These are phyloP conservation scores for Camellia granthamiana DNA, from an alignment of 148 eudicot species.

Conservation along the genomic window DNA sequence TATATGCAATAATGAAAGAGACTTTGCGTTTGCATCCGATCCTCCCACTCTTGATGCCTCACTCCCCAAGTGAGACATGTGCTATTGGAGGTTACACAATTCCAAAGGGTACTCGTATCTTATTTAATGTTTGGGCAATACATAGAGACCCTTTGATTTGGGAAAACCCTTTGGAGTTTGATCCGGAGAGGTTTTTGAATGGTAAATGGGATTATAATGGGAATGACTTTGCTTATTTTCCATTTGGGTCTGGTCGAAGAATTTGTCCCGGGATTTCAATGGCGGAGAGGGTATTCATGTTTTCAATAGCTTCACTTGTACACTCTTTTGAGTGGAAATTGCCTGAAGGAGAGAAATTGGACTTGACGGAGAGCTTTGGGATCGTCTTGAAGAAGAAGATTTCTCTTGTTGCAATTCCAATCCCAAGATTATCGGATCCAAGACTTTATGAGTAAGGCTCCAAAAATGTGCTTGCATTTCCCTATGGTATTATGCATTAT, in stretches of 20 bases:
- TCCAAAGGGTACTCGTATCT: not conserved
- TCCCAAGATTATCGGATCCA: conserved; percentile 25
- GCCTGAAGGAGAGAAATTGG: conserved; percentile 33
- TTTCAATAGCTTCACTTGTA: conserved; percentile 34
- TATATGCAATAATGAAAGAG: conserved; percentile 1
- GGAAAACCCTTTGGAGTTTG: not conserved
- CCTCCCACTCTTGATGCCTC: not conserved
- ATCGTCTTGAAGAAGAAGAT: conserved; percentile 8
- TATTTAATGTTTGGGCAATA: conserved; percentile 5
- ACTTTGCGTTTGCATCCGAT: not conserved
- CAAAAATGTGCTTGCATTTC: not conserved
- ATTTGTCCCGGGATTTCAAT: conserved; percentile 17
- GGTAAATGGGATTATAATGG: conserved; percentile 10
- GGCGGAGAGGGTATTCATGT: conserved; percentile 41
- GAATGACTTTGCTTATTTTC: conserved; percentile 1
- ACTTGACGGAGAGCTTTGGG: conserved; percentile 37
- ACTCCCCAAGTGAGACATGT: not conserved
- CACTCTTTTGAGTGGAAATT: conserved; percentile 46
- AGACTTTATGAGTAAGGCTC: conserved; percentile 18
- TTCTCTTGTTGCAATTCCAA: conserved; percentile 15
- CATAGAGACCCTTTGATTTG: conserved; percentile 11
- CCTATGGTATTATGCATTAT: no score
- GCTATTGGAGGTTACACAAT: not conserved
- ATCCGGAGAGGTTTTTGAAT: conserved; percentile 16
- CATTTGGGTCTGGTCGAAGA: conserved; percentile 17